Conservation (phyloP, 805 yeast species). For the Hanseniaspora lindneri region DNA sequence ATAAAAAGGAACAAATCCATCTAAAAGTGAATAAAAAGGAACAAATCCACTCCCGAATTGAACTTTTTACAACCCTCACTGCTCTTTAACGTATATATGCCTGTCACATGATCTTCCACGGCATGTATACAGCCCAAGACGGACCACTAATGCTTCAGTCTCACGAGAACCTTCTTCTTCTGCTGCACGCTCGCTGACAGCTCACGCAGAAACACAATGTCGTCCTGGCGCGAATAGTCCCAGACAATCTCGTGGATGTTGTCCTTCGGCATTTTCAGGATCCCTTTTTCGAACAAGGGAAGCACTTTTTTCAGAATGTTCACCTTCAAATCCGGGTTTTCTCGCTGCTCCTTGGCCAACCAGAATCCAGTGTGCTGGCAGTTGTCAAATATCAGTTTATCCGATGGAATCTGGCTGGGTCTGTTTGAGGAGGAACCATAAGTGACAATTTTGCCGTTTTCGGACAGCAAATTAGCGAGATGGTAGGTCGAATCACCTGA, state of each 20-base stretch:
- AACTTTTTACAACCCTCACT: neutral
- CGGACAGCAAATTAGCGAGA: neutral
- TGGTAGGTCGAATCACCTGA: neutral
- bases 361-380: neutral
- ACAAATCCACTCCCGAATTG: neutral
- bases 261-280: neutral
- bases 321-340: neutral
- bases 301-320: neutral
- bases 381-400: neutral
- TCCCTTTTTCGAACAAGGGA: neutral
- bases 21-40: neutral
- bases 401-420: neutral
- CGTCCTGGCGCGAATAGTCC: neutral
- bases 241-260: neutral
- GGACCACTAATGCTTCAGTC: neutral
- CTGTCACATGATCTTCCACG: too few relatives aligned
- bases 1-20: neutral
- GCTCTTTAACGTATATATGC: too few relatives aligned
- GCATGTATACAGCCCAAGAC: too few relatives aligned
- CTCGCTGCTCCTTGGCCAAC: neutral
- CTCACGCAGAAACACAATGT: neutral
- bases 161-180: neutral
- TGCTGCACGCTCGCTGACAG: neutral
- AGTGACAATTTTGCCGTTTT: neutral
- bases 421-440: neutral